Base-by-base conservation (phyloP, 306 rosid species). In the Ochetophila trinervis region DNA sequence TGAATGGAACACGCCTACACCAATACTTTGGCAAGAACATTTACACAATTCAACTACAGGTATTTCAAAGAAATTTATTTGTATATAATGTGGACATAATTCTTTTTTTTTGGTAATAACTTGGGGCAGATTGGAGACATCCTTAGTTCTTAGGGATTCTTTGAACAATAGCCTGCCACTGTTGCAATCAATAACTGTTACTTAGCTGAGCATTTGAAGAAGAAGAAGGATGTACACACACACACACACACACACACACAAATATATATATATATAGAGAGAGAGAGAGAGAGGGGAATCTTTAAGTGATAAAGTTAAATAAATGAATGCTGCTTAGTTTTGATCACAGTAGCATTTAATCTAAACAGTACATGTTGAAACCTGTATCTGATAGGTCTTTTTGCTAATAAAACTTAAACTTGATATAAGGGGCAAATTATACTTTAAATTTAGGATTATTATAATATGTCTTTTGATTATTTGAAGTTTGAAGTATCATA, bases 1-100 rank as follows among this genome's bases (percentile, higher is more conserved):
- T 72, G 90, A 92, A 70, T 93, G 98, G 97, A 82, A 84, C 65
- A 82, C 97, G 15, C 97, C 98, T 70, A 89, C 97, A n/a, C 97
- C 96, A 49, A 79, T 82, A 40, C 57, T 86, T 74, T 93, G 98
- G 98, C 88, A 84, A 81, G 98, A 93, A 60, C 93, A 89, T 79
- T 80, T 85, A 55, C 78, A 93, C 60, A 93, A 83, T 73, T 82
- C 84, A 30, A 71, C 82, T 69, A 52, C 84, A 86, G 98, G 98
- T 89, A 66, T 62, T 82, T 67, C 60, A 40, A 62, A 54, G 27
- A 30, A 45, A 36, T 62, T 70, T 16, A 18, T 59, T 36, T 55
- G 27, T 68, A 35, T 35, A 34, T 42, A 32, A 45, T 19, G 36
- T 52, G 18, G 68, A 32, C 24, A 44, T 37, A 21, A 10, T 40